Evolutionary conservation across 805 yeast genomes (phyloP), one percentile per base, ranked within the genome.

Genomic region (Osmozyma mogii): DNA sequence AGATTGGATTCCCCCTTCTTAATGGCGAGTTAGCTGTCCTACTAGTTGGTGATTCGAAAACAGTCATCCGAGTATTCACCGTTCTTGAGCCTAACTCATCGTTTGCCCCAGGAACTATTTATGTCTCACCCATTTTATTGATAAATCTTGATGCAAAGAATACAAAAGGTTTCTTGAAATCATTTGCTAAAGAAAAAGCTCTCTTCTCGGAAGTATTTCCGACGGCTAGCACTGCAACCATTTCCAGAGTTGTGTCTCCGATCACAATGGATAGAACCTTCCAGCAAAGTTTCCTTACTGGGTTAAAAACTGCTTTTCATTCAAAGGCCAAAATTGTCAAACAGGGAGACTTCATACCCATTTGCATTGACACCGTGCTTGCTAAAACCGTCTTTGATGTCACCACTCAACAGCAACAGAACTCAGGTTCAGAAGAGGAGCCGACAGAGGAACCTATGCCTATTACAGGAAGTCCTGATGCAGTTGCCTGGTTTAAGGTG

Each of bases 401-500:
- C 9, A 22, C 29, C 2, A 11, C 29, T 3, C 29, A 22, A 2
- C 22, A 22, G n/a, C 59, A 56, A 14, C 54, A 62, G 4, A 31
- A 23, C 10, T 62, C 49, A 40, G 53, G 50, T 1, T 48, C 36
- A 2, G 43, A 34, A 9, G 40, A 40, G 4, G 47, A 47, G 9
- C 60, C 28, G 7, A 30, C 21, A 3, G 49, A 41, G 7, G 47
- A 41, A 6, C 85, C 87, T 0, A 9, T 5, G 6, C 16, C 16
- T 16, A 18, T 18, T 18, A 53, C 59, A 3, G 84, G 84, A 0
- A 65, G 64, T 14, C 75, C 83, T 1, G 84, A 87, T 48, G 61
- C 73, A 0, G 69, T 88, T 12, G 94, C 87, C 0, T 89, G 96
- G 96, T 89, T 87, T 54, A 72, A 72, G 41, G 70, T 89, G 2